Base-by-base conservation (phyloP, 2,329 filamentous ascomycete species). In the Paraphaeosphaeria minitans region DNA sequence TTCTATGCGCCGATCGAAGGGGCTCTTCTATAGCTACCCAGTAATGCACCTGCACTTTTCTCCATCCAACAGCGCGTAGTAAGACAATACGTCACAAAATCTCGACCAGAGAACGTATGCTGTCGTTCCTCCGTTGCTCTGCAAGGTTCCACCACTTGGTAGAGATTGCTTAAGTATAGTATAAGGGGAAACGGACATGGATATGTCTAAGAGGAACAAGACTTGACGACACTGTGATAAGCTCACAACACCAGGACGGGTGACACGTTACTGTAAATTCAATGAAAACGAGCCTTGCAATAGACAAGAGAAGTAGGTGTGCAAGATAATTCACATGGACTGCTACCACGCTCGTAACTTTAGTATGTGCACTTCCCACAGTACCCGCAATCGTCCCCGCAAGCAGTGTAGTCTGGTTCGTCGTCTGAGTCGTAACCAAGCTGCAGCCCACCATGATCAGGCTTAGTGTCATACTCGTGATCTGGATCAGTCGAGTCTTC, bases 331-430 rank as follows among this genome's bases (percentile, higher is more conserved):
- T 19, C 37, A 39, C 16, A 3, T n/a, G 7, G 7, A 39, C 37
- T 19, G n/a, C 16, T 16, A 39, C 14, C 37, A 16, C 24, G 31
- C 21, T 42, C 8, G 14, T n/a, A 1, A 21, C 24, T 27, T 37
- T 54, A 72, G 51, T 74, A 72, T 22, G 66, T 69, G 57, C 76
- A 78, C 29, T 66, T 73, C 9, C 76, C 76, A 47, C 76, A 78
- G 47, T 78, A 77, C 2, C 73, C 75, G 63, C 75, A 78, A 22
- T 67, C 63, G 0, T 73, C 66, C 31, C 64, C 65, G 10, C 76
- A 78, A 8, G 73, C 76, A 8, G 75, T 78, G 31, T 69, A 78
- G 55, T 78, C 76, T 21, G 37, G 48, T 9, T 53, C 41, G n/a
- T 43, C 45, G 29, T 70, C 65, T 2, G 56, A 63, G 33, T 59